phyloP scores from a whole-genome alignment of 495 filamentous ascomycete genomes.

The Hypoxylon lenormandii region DNA sequence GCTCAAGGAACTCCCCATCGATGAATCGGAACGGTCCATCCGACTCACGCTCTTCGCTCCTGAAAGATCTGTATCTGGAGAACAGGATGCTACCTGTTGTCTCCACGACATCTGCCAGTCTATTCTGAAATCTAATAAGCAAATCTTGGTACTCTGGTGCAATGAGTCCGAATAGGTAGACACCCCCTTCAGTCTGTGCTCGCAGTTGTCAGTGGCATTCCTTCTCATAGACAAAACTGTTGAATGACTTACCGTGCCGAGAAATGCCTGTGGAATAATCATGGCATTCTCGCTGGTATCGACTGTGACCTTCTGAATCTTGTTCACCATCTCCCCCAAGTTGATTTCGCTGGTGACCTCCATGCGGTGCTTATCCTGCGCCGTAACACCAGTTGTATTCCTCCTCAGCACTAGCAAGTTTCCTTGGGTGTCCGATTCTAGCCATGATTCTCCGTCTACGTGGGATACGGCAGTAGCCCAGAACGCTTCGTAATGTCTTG shows the following conservation, averaged over 20 bases:
- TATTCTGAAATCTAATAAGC: slow-evolving; percentile 82
- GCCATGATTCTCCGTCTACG: slow-evolving; percentile 77
- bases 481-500: slow-evolving; percentile 80
- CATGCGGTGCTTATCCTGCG: slow-evolving; percentile 77
- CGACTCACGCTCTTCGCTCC: slow-evolving; percentile 73
- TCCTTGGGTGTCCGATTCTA: slow-evolving; percentile 85
- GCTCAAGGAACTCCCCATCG: slow-evolving; percentile 90
- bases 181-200: slow-evolving; percentile 82
- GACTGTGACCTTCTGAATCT: slow-evolving; percentile 72
- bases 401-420: slow-evolving; percentile 83
- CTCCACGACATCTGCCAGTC: slow-evolving; percentile 70
- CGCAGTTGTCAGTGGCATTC: slow-evolving; percentile 43
- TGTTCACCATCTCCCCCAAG: slow-evolving; percentile 92
- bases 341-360: slow-evolving; percentile 81
- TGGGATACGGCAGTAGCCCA: slow-evolving; percentile 83
- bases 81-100: slow-evolving; percentile 79
- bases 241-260: slow-evolving; percentile 78
- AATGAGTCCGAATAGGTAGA: slow-evolving; percentile 89
- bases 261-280: slow-evolving; percentile 83
- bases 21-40: slow-evolving; percentile 88
- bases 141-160: slow-evolving; percentile 75
- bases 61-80: slow-evolving; percentile 80
- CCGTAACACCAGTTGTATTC: slow-evolving; percentile 76
- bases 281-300: slow-evolving; percentile 69
- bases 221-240: not conserved